Conservation (phyloP, 306 rosid species). For the Glycine tomentella region DNA sequence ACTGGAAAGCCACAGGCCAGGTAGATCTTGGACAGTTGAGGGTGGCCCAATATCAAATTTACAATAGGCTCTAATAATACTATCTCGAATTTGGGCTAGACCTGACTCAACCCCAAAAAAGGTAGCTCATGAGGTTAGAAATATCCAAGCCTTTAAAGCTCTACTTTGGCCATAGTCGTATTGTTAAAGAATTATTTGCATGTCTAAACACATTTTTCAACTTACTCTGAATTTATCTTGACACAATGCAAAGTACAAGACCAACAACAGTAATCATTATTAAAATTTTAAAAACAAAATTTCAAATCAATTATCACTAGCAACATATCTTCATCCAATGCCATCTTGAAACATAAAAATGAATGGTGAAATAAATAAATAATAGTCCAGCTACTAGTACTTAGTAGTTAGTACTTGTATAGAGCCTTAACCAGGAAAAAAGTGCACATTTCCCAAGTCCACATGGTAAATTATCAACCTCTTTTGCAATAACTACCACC, state of each 20-base stretch:
- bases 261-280: neutral
- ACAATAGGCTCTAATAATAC: neutral
- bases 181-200: neutral
- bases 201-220: constrained; percentile 16
- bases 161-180: neutral
- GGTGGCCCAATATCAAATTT: neutral
- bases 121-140: neutral
- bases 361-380: constrained; percentile 17
- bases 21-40: neutral
- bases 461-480: too few relatives aligned
- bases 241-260: constrained; percentile 26
- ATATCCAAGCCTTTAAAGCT: neutral
- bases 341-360: constrained; percentile 7
- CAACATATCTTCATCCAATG: constrained; percentile 24
- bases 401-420: neutral
- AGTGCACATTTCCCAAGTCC: constrained; percentile 3
- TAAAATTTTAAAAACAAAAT: neutral
- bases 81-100: neutral
- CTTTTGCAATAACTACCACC: too few relatives aligned
- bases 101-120: neutral
- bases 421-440: constrained; percentile 20
- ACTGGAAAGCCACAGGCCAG: neutral
- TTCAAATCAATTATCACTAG: constrained; percentile 18
- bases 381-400: neutral
- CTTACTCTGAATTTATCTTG: constrained; percentile 30